phyloP scores from a whole-genome alignment of 208 protist species.

The Blastocrithidia nonstop region DNA sequence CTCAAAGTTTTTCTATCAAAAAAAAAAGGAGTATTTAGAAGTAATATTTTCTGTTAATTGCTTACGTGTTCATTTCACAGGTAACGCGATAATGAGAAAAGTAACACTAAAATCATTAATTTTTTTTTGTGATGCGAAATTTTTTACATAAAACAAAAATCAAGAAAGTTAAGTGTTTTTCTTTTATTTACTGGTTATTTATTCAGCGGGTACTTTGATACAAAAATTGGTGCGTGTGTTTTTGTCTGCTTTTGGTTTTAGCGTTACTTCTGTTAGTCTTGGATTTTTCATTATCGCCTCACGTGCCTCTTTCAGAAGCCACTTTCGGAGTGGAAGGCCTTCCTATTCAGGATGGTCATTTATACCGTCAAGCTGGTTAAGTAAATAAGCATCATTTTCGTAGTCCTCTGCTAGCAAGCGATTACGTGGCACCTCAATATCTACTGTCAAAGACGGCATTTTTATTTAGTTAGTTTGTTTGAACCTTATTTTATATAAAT shows the following conservation, averaged over 20 bases:
- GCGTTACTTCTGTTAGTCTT: slow-evolving; percentile 17
- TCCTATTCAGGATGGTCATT: slow-evolving; percentile 59
- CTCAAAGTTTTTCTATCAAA: no score
- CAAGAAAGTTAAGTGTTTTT: no score
- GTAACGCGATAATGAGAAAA: no score
- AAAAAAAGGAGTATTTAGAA: no score
- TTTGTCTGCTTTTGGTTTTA: slow-evolving; percentile 44
- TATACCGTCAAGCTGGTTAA: slow-evolving; percentile 48
- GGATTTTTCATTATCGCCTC: slow-evolving; percentile 28
- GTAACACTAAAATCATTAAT: no score
- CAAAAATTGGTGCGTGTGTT: slow-evolving; percentile 22
- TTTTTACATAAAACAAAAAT: no score
- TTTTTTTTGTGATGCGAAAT: no score
- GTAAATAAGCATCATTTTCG: slow-evolving; percentile 30
- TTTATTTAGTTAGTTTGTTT: slow-evolving; percentile 4
- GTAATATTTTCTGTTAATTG: no score
- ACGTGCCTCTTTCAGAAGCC: slow-evolving; percentile 41
- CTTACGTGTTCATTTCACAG: no score
- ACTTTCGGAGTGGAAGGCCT: slow-evolving; percentile 56
- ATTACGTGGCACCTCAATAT: slow-evolving; percentile 31
- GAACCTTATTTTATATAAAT: no score
- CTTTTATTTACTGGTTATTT: no score
- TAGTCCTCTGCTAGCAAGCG: slow-evolving; percentile 26
- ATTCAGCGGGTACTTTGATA: no score
- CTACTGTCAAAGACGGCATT: slow-evolving; percentile 13